Evolutionary conservation across 2,329 filamentous ascomycete genomes (phyloP), one percentile per base, ranked within the genome.

Genomic region (Metarhizium guizhouense): DNA sequence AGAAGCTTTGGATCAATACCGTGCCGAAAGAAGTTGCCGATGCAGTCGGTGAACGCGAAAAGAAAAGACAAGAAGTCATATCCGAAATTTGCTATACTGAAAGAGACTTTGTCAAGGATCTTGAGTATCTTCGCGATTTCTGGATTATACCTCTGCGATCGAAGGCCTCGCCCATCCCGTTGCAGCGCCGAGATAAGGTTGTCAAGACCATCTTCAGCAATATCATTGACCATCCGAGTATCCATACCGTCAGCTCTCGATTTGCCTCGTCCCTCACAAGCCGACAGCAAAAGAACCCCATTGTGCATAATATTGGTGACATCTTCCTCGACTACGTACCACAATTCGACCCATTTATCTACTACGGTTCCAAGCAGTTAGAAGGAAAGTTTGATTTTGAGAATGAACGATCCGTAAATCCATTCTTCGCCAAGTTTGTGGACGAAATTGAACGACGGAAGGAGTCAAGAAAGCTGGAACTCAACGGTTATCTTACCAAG

Each of bases 21-120:
- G 94, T 99, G 40, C 90, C 92, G 1, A 94, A 96, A 70, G 94
- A 97, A 69, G 79, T 99, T 56, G 91, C 92, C 0, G 92, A 97
- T 63, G 89, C 86, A 66, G 86, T 96, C 34, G 85, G 85, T 52
- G 94, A 99, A 62, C 84, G 83, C 62, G 94, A 99, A 71, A 95
- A 96, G 84, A 97, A 97, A 76, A 84, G 94, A 48, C 94, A 99
- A 69, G 94, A 99, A 68, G 89, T 99, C 63, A 96, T 99, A 58
- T 96, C 93, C 6, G 94, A 99, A 70, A 86, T 97, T 59, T 96
- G 95, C 84, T 99, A 99, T 74, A 99, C 94, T 0, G 94, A 99
- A 70, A 84, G 94, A 63, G 94, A 99, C 73, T 99, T 99, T 65
- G 94, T 99, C 68, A 99, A 99, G 76, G 94, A 99, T 71, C 77